Conservation (phyloP, 169 alveolate species). For the Cryptosporidium andersoni region DNA sequence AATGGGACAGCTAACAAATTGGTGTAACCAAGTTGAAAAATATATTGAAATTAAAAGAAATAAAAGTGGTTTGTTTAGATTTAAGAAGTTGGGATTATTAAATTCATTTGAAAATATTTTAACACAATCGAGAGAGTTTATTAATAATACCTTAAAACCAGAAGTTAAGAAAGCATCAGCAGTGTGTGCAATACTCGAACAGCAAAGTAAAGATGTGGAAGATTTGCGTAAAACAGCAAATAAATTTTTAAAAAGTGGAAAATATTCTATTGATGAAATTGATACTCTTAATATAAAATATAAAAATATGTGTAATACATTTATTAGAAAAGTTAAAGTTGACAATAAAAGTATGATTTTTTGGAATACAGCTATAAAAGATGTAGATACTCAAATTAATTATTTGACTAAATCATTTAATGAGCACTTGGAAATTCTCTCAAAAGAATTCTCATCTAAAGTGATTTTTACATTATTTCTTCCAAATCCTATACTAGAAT, state of each 20-base stretch:
- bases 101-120: slow-evolving; percentile 38
- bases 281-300: slow-evolving; percentile 11
- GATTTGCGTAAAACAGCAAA: slow-evolving; percentile 38
- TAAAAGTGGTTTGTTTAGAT: slow-evolving; percentile 50
- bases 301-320: slow-evolving; percentile 48
- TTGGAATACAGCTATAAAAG: slow-evolving; percentile 65
- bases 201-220: slow-evolving; percentile 55
- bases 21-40: slow-evolving; percentile 67
- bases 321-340: slow-evolving; percentile 24
- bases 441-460: slow-evolving; percentile 36
- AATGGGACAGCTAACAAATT: slow-evolving; percentile 66
- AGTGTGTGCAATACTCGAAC: slow-evolving; percentile 35
- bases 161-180: slow-evolving; percentile 61
- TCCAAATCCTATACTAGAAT: slow-evolving; percentile 1
- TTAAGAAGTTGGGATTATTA: slow-evolving; percentile 16
- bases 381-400: slow-evolving; percentile 37
- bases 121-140: slow-evolving; percentile 33
- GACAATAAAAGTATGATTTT: slow-evolving; percentile 31
- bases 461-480: slow-evolving; percentile 54
- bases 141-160: slow-evolving; percentile 45
- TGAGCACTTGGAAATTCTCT: slow-evolving; percentile 26
- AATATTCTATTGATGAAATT: slow-evolving; percentile 15
- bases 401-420: slow-evolving; percentile 41
- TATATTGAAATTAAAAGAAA: slow-evolving; percentile 43
- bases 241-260: slow-evolving; percentile 12